These are phyloP conservation scores for Phellopilus nigrolimitatus DNA, from an alignment of 1,284 basidiomycete species.

Conservation along the genomic window DNA sequence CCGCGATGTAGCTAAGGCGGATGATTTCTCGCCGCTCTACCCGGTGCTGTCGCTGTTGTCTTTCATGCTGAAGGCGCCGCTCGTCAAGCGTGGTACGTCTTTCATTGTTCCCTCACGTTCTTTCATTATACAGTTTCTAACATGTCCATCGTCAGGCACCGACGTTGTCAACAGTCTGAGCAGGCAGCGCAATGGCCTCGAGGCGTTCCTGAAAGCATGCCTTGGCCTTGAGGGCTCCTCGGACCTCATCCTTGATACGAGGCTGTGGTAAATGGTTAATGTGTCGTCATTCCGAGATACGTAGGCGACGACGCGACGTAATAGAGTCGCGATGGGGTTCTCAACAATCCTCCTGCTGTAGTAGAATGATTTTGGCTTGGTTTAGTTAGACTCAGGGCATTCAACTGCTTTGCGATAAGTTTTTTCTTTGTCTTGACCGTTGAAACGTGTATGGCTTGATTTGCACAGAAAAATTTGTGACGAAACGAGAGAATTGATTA, in stretches of 20 bases:
- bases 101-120: neutral
- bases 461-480: no score
- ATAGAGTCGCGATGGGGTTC: conserved; percentile 4
- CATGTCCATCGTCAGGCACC: conserved; percentile 40
- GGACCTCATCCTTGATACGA: conserved; percentile 82
- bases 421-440: no score
- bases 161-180: conserved; percentile 95
- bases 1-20: conserved; percentile 47
- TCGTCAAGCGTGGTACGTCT: conserved; percentile 85
- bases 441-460: no score
- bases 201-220: conserved; percentile 91
- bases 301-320: no score
- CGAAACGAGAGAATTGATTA: no score
- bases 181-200: conserved; percentile 92
- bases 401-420: neutral
- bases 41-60: conserved; percentile 84
- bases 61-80: conserved; percentile 97
- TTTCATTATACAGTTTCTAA: conserved; percentile 8
- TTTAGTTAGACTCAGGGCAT: neutral
- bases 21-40: conserved; percentile 78
- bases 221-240: conserved; percentile 79
- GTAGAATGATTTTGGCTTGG: neutral
- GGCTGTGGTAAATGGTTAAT: conserved; percentile 89
- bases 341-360: conserved; percentile 6
- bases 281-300: no score